These are phyloP conservation scores for Agaricus subrufescens DNA, from an alignment of 768 basidiomycete genomes.

Conservation along the genomic window DNA sequence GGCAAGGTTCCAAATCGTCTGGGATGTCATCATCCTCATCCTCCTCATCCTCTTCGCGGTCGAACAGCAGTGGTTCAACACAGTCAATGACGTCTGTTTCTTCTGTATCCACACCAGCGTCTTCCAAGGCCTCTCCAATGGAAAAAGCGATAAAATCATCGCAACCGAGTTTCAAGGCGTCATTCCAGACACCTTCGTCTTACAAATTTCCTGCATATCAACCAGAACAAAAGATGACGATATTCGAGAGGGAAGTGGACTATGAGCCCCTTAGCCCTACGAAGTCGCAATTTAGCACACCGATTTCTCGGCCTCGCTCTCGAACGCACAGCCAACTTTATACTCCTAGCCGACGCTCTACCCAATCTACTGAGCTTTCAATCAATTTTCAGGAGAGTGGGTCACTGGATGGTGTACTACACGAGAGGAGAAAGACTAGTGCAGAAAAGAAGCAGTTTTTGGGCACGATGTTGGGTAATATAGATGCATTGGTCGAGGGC, in stretches of 20 bases:
- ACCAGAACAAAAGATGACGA: constrained; percentile 41
- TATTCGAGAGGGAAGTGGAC: constrained; percentile 70
- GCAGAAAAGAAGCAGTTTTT: constrained; percentile 82
- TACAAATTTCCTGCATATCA: constrained; percentile 25
- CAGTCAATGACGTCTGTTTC: constrained; percentile 39
- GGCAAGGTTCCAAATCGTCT: constrained; percentile 29
- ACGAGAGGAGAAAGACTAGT: constrained; percentile 45
- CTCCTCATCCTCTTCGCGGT: constrained; percentile 28
- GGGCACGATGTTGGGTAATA: constrained; percentile 83
- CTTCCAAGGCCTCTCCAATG: constrained; percentile 38
- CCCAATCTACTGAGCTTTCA: neutral
- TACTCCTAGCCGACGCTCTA: constrained; percentile 6
- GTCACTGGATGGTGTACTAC: constrained; percentile 10
- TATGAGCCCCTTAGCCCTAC: constrained; percentile 70
- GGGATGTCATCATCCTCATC: constrained; percentile 18
- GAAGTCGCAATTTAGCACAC: constrained; percentile 26
- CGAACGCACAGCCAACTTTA: constrained; percentile 5
- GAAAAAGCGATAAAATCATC: constrained; percentile 27
- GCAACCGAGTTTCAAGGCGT: constrained; percentile 2
- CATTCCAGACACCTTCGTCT: constrained; percentile 6
- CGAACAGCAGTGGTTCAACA: constrained; percentile 36
- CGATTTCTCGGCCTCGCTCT: constrained; percentile 7
- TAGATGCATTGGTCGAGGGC: constrained; percentile 85
- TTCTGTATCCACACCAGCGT: constrained; percentile 33
- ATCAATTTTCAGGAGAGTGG: neutral